These are phyloP conservation scores for Scheffersomyces stambukii DNA, from an alignment of 1,139 yeast genomes.

Conservation along the genomic window DNA sequence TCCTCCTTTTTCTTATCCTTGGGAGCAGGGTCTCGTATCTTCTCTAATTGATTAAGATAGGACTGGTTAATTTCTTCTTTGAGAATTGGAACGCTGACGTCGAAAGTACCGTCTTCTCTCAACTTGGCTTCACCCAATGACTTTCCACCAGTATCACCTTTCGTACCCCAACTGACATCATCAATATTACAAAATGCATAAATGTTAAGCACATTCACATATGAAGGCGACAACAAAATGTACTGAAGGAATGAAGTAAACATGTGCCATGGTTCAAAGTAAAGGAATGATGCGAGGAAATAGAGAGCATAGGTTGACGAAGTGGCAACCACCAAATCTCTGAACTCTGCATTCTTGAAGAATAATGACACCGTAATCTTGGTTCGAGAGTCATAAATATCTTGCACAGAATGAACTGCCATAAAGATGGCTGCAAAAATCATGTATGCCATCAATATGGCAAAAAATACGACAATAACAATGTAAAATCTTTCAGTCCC, in stretches of 20 bases:
- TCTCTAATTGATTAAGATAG: conserved; percentile 58
- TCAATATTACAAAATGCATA: conserved; percentile 50
- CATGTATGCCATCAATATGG: conserved; percentile 88
- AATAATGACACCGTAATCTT: conserved; percentile 35
- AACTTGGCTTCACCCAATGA: conserved; percentile 56
- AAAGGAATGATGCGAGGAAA: conserved; percentile 43
- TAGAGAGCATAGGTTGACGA: conserved; percentile 44
- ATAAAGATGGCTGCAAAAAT: conserved; percentile 57
- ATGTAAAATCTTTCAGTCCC: conserved; percentile 84
- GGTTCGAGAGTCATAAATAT: conserved; percentile 26
- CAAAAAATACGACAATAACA: conserved; percentile 84
- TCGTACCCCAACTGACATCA: conserved; percentile 51
- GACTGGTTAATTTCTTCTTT: conserved; percentile 58
- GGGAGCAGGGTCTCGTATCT: conserved; percentile 46
- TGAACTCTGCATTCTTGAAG: conserved; percentile 38
- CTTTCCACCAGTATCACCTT: conserved; percentile 43
- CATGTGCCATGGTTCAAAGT: conserved; percentile 52
- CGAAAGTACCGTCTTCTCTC: conserved; percentile 61
- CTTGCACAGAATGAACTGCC: conserved; percentile 44
- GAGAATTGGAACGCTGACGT: conserved; percentile 66
- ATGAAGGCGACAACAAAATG: conserved; percentile 44
- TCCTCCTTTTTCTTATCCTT: conserved; percentile 30
- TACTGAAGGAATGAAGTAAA: conserved; percentile 45
- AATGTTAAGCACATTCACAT: conserved; percentile 45
- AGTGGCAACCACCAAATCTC: conserved; percentile 48